Percentiles rank a stretch among this genome's conserved stretches.
Conservation (phyloP, 1,284 basidiomycete species). For the Marasmius oreades region DNA sequence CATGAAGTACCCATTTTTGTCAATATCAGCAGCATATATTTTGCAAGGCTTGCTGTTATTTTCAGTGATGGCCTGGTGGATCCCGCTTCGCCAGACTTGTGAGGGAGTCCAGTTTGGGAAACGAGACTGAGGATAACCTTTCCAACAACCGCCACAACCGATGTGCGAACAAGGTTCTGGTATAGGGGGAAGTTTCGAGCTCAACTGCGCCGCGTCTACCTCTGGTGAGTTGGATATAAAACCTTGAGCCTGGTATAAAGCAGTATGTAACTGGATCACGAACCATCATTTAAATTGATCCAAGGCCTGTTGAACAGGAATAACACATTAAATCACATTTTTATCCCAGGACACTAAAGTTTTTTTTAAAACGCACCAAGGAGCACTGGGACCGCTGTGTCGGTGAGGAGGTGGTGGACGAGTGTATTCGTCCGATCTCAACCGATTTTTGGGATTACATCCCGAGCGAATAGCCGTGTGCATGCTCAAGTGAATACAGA, state of each 20-base stretch:
- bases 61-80: constrained; percentile 28
- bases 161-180: constrained; percentile 35
- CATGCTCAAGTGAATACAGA: background rate
- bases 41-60: constrained; percentile 21
- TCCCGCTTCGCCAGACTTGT: constrained; percentile 38
- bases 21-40: constrained; percentile 35
- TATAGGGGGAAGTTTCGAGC: constrained; percentile 31
- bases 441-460: background rate
- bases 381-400: constrained; percentile 40
- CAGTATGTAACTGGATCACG: constrained; percentile 7
- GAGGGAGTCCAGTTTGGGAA: constrained; percentile 50
- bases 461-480: constrained; percentile 7
- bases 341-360: constrained; percentile 19
- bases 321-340: background rate
- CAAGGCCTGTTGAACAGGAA: constrained; percentile 26
- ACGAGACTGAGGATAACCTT: constrained; percentile 42
- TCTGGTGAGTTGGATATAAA: constrained; percentile 18
- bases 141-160: constrained; percentile 33
- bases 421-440: constrained; percentile 12
- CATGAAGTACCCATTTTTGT: constrained; percentile 30
- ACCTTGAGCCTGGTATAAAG: background rate
- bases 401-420: constrained; percentile 33
- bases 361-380: constrained; percentile 25
- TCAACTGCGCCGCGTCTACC: constrained; percentile 29
- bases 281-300: constrained; percentile 33